Conservation (phyloP, 257 asterid species). For the Solanum bulbocastanum region DNA sequence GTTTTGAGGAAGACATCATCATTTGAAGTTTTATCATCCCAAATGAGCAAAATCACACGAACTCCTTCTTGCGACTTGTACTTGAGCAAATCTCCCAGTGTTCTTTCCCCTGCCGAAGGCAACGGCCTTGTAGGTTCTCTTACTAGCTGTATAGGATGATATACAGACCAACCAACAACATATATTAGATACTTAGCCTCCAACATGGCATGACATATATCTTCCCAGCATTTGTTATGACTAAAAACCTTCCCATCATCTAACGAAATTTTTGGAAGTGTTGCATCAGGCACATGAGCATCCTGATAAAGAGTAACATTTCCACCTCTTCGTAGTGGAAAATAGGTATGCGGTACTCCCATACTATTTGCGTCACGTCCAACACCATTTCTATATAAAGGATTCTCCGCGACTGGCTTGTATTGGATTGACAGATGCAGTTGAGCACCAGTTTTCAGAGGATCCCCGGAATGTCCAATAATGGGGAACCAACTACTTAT, state of each 20-base stretch:
- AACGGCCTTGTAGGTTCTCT: slow-evolving; percentile 65
- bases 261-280: slow-evolving; percentile 46
- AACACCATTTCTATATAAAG: slow-evolving; percentile 31
- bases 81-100: slow-evolving; percentile 69
- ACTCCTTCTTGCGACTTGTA: slow-evolving; percentile 95
- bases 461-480: slow-evolving; percentile 44
- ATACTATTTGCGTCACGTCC: slow-evolving; percentile 9
- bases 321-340: slow-evolving; percentile 71
- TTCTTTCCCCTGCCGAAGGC: slow-evolving; percentile 47
- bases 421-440: slow-evolving; percentile 3
- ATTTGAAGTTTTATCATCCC: slow-evolving; percentile 98
- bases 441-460: slow-evolving; percentile 48
- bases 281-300: slow-evolving; percentile 64
- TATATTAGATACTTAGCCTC: slow-evolving; percentile 71
- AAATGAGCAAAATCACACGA: slow-evolving; percentile 79
- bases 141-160: slow-evolving; percentile 50
- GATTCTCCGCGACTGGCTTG: slow-evolving; percentile 8
- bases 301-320: slow-evolving; percentile 60
- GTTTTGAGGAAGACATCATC: slow-evolving; percentile 62
- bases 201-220: slow-evolving; percentile 58
- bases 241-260: slow-evolving; percentile 30
- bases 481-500: slow-evolving; percentile 59
- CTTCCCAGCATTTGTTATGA: slow-evolving; percentile 72
- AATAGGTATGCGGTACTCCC: slow-evolving; percentile 57
- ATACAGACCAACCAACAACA: slow-evolving; percentile 68